Conservation (phyloP, 352 stramenopile genomes). For the Pythium sp. region DNA sequence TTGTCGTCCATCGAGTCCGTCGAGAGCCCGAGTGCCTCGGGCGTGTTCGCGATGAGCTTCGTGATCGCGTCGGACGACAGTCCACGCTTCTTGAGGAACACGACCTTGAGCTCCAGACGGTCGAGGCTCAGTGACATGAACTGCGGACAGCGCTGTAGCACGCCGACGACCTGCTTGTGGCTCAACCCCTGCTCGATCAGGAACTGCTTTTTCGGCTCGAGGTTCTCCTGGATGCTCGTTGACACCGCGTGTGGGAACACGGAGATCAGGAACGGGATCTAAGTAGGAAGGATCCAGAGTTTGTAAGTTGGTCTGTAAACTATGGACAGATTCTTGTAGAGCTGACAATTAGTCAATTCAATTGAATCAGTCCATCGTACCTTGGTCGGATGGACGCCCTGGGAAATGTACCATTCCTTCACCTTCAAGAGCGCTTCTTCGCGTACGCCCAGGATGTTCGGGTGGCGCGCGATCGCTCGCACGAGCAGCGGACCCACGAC, state of each 20-base stretch:
- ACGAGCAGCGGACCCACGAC: constrained; percentile 31
- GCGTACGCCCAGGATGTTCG: constrained; percentile 34
- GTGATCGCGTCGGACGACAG: constrained; percentile 30
- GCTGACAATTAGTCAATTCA: too few species aligned
- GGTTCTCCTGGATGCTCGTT: constrained; percentile 29
- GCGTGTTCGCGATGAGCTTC: constrained; percentile 32
- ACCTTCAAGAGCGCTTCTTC: constrained; percentile 28
- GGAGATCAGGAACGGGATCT: constrained; percentile 58
- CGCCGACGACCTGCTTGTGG: constrained; percentile 32
- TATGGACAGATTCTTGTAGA: neutral
- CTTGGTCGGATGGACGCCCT: constrained; percentile 31
- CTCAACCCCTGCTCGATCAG: constrained; percentile 33
- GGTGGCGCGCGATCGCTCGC: constrained; percentile 30
- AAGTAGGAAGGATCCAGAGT: neutral
- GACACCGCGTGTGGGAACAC: constrained; percentile 43
- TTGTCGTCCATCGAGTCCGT: constrained; percentile 39
- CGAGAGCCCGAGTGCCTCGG: constrained; percentile 38
- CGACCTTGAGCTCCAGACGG: constrained; percentile 29
- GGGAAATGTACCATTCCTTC: constrained; percentile 36
- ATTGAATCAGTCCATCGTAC: constrained; percentile 9
- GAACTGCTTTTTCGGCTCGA: constrained; percentile 44
- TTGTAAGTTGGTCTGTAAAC: neutral
- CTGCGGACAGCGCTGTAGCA: constrained; percentile 42
- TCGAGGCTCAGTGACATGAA: constrained; percentile 38
- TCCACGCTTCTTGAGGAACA: constrained; percentile 28